Percentiles rank a stretch among this genome's conserved stretches.
These are phyloP conservation scores for barley (Hordeum vulgare) DNA, from an alignment of 176 grass and related monocot genomes.

Conservation along the genomic window DNA sequence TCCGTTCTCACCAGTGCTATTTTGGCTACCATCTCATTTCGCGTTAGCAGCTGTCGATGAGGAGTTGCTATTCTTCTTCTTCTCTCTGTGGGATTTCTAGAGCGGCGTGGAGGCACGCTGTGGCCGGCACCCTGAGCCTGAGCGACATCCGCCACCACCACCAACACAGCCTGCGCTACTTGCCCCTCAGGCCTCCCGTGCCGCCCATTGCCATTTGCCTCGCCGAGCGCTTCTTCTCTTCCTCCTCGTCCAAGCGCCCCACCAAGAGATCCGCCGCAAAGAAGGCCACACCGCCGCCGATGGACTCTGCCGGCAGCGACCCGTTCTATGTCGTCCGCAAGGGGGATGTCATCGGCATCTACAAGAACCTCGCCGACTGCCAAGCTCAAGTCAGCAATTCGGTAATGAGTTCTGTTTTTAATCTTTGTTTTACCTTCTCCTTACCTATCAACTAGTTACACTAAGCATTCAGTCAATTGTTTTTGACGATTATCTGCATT, in stretches of 20 bases:
- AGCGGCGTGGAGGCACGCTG: slow-evolving; percentile 19
- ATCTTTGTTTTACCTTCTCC: not conserved
- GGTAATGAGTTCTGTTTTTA: slow-evolving; percentile 9
- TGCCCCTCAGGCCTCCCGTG: not conserved
- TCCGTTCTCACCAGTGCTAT: not conserved
- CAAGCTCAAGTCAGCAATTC: slow-evolving; percentile 82
- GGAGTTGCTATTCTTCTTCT: slow-evolving; percentile 21
- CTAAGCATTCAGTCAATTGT: not conserved
- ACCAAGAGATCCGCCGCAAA: slow-evolving; percentile 26
- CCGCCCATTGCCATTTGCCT: not conserved
- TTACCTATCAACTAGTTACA: not conserved
- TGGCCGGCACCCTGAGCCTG: not conserved
- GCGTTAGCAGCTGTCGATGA: not conserved
- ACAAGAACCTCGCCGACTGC: slow-evolving; percentile 65
- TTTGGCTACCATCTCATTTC: not conserved
- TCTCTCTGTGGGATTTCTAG: slow-evolving; percentile 18
- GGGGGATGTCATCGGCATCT: slow-evolving; percentile 58
- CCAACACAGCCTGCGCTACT: not conserved
- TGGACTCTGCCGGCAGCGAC: slow-evolving; percentile 29
- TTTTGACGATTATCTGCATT: not conserved
- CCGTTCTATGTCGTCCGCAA: slow-evolving; percentile 83
- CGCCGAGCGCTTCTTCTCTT: slow-evolving; percentile 7
- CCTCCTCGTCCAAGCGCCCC: slow-evolving; percentile 22
- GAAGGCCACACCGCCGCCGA: not conserved
- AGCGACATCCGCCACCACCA: not conserved